Percentiles rank a stretch among this genome's conserved stretches.
Conservation (phyloP, 305 asterid species). For the Salvia sclarea region DNA sequence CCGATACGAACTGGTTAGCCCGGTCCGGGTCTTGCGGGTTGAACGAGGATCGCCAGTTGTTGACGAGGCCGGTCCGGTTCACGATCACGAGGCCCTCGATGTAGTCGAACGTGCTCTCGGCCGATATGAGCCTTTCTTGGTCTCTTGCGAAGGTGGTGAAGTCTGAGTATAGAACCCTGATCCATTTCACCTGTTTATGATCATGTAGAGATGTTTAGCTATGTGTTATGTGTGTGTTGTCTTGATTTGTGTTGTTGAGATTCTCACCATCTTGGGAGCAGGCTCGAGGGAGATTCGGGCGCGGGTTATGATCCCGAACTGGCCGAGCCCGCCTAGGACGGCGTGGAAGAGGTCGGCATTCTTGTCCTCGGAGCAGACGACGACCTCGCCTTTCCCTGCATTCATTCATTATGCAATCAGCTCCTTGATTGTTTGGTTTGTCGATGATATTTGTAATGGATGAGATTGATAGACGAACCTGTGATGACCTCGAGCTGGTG, state of each 20-base stretch:
- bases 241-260: neutral
- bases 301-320: neutral
- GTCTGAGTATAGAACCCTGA: constrained; percentile 75
- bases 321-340: neutral
- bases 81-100: constrained; percentile 84
- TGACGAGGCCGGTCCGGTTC: constrained; percentile 64
- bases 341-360: neutral
- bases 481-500: neutral
- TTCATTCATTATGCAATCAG: no score
- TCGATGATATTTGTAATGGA: no score
- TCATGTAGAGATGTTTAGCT: neutral
- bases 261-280: neutral
- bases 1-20: constrained; percentile 65
- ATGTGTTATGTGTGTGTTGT: no score
- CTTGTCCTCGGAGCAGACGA: neutral
- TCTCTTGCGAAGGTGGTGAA: constrained; percentile 66
- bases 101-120: constrained; percentile 69
- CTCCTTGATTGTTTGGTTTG: no score
- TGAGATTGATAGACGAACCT: no score
- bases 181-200: constrained; percentile 75
- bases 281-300: neutral
- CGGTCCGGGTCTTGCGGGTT: constrained; percentile 61
- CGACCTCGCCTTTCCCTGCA: neutral
- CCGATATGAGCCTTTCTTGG: constrained; percentile 68
- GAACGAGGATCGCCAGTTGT: constrained; percentile 81